phyloP scores from a whole-genome alignment of 257 asterid genomes.

The Solanum corneliomulleri region DNA sequence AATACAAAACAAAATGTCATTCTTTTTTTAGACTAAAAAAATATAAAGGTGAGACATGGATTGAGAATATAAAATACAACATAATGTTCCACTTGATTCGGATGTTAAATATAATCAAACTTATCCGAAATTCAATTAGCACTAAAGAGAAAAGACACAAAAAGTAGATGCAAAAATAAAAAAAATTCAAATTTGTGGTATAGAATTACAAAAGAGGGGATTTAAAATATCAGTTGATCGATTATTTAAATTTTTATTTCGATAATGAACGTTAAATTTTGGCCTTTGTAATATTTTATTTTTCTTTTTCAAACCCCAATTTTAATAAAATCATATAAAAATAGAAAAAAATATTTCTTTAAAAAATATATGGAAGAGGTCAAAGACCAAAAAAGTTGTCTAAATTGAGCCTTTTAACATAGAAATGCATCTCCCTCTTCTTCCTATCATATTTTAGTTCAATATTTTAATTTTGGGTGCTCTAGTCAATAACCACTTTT shows the following conservation, averaged over 20 bases:
- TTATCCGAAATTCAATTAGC: background rate
- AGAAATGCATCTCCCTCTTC: background rate
- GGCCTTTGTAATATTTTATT: too few species aligned
- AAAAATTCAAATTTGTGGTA: background rate
- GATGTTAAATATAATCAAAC: background rate
- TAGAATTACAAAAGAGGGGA: background rate
- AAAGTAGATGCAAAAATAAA: background rate
- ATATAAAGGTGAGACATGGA: background rate
- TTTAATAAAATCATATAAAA: background rate
- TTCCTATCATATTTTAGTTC: background rate
- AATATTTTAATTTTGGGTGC: background rate
- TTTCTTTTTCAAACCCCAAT: background rate
- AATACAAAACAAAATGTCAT: too few species aligned
- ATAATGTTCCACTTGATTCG: background rate
- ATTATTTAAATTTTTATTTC: too few species aligned
- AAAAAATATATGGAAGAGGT: background rate
- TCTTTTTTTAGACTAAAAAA: too few species aligned
- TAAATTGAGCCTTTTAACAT: background rate
- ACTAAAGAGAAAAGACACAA: background rate
- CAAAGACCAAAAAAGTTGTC: background rate
- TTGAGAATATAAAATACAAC: background rate
- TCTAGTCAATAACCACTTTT: background rate
- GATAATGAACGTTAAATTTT: too few species aligned
- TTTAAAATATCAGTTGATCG: too few species aligned
- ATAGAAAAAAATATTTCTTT: background rate